Conservation (phyloP, 2,329 filamentous ascomycete genomes). For the Fusarium austroafricanum region DNA sequence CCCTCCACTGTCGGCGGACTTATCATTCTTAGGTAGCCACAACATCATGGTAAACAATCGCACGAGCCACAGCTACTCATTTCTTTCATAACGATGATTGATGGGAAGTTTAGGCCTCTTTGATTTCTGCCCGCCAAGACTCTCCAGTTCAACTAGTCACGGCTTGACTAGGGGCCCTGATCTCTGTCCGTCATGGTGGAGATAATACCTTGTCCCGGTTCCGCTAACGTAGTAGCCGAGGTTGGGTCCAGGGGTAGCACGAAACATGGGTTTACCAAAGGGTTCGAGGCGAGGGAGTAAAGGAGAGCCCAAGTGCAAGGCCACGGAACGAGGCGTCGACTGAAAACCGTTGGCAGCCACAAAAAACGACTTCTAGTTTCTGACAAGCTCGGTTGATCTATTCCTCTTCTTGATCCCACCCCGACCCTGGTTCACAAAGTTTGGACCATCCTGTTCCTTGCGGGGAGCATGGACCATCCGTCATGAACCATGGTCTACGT, state of each 20-base stretch:
- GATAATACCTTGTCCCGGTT: conserved; percentile 26
- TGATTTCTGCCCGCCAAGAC: conserved; percentile 33
- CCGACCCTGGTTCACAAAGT: conserved; percentile 35
- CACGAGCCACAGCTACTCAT: conserved; percentile 31
- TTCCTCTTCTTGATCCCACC: conserved; percentile 36
- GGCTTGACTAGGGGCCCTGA: conserved; percentile 27
- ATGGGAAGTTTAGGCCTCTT: conserved; percentile 32
- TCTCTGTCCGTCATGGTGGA: conserved; percentile 40
- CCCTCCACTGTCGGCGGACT: neutral
- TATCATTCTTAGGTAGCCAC: neutral
- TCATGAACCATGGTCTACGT: conserved; percentile 5
- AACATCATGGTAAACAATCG: conserved; percentile 1
- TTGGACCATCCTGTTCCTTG: conserved; percentile 17
- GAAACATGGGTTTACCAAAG: conserved; percentile 13
- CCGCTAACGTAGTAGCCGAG: conserved; percentile 35
- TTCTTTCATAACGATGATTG: conserved; percentile 30
- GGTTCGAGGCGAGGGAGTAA: conserved; percentile 6
- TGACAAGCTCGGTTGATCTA: conserved; percentile 41
- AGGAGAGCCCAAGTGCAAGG: neutral
- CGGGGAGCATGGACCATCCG: conserved; percentile 19
- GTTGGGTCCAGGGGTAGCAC: conserved; percentile 27
- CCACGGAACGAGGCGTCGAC: conserved; percentile 30
- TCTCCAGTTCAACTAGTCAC: conserved; percentile 27
- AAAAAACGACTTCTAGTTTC: conserved; percentile 30
- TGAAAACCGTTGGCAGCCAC: conserved; percentile 34